Conservation (phyloP, 106 monocot species). For the Acanthochlamys bracteata region DNA sequence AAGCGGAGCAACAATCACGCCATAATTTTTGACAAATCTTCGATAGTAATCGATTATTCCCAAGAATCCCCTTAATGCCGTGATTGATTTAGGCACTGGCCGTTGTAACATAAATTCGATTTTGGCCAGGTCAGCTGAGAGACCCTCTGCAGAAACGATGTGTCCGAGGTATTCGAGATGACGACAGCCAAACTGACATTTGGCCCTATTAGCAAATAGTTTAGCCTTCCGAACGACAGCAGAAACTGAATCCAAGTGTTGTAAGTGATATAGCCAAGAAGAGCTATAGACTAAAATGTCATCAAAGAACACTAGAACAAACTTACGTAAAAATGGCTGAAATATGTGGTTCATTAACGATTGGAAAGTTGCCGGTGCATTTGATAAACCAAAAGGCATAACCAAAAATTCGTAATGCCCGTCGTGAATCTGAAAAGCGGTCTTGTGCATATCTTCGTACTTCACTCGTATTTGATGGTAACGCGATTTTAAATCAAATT, state of each 20-base stretch:
- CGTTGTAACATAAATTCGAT: neutral
- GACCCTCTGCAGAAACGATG: neutral
- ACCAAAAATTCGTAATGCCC: conserved; percentile 2
- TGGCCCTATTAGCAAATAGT: neutral
- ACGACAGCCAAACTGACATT: neutral
- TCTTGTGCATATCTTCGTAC: neutral
- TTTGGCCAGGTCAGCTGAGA: neutral
- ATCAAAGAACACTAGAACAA: neutral
- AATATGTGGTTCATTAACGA: neutral
- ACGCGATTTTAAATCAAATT: conserved; percentile 2
- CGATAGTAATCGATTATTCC: neutral
- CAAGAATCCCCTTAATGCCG: neutral
- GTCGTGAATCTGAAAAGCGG: neutral
- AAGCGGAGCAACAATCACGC: neutral
- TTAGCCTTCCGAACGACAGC: neutral
- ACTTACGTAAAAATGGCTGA: neutral
- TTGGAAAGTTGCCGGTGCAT: neutral
- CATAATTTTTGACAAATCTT: neutral
- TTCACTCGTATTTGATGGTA: conserved; percentile 11
- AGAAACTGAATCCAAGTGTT: neutral
- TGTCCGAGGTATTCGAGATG: neutral
- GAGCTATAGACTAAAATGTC: neutral
- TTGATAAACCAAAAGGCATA: neutral
- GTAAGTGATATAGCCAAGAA: neutral
- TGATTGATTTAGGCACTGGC: neutral